These are phyloP conservation scores for Salix koriyanagi DNA, from an alignment of 345 rosid species.

Conservation along the genomic window DNA sequence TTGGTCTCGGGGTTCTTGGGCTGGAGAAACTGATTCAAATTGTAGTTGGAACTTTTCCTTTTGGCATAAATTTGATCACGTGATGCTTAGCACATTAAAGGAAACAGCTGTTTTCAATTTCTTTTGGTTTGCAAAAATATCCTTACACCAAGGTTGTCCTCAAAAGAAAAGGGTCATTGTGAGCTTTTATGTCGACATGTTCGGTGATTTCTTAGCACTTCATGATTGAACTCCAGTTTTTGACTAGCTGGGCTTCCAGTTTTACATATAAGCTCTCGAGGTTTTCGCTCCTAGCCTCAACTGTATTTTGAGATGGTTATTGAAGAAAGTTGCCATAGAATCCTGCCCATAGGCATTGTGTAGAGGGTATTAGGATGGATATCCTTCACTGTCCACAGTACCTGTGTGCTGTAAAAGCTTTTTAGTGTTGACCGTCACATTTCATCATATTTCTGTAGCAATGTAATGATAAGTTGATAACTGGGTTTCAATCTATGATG, in stretches of 20 bases:
- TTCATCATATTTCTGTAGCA: not conserved
- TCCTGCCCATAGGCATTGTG: not conserved
- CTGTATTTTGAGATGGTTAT: not conserved
- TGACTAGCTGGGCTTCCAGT: not conserved
- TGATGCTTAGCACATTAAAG: not conserved
- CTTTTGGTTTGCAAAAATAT: not conserved
- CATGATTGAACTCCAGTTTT: not conserved
- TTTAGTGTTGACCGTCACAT: not conserved
- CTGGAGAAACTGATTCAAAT: not conserved
- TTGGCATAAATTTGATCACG: not conserved
- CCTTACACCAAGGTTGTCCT: not conserved
- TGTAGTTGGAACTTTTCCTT: not conserved
- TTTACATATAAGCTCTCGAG: not conserved
- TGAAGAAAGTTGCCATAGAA: not conserved
- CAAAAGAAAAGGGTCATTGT: not conserved
- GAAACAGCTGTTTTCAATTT: not conserved
- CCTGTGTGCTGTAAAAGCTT: not conserved
- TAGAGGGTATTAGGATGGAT: not conserved
- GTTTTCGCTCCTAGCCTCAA: not conserved
- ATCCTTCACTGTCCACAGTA: not conserved
- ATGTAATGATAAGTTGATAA: not conserved
- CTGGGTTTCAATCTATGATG: conserved; percentile 8
- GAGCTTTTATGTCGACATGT: not conserved
- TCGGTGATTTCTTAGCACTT: not conserved
- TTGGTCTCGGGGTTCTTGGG: not conserved